Conservation (phyloP, 192 early-diverging fungal species). For the Podila epicladia region DNA sequence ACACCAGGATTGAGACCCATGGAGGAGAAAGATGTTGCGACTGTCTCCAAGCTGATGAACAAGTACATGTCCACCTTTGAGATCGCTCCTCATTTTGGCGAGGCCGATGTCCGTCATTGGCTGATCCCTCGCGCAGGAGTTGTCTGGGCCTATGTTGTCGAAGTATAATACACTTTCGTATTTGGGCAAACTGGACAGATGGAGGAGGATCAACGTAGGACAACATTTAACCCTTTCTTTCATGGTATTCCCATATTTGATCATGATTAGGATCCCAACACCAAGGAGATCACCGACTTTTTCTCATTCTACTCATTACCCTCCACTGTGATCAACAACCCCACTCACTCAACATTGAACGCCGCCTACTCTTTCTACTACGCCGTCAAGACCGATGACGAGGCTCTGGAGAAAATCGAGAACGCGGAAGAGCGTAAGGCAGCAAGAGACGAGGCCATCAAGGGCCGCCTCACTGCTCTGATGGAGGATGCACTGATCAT, state of each 20-base stretch:
- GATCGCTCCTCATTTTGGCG: slow-evolving; percentile 79
- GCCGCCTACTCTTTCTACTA: slow-evolving; percentile 99
- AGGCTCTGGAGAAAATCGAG: slow-evolving; percentile 29
- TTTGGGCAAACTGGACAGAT: no score
- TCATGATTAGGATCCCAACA: slow-evolving; percentile 56
- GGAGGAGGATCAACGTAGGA: background rate
- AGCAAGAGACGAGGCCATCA: slow-evolving; percentile 57
- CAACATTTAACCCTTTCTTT: background rate
- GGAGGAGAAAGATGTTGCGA: slow-evolving; percentile 77
- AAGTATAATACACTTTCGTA: slow-evolving; percentile 54
- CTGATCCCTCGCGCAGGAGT: slow-evolving; percentile 85
- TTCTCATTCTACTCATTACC: slow-evolving; percentile 96
- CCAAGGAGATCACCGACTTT: slow-evolving; percentile 84
- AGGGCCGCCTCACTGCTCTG: slow-evolving; percentile 65
- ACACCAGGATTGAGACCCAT: slow-evolving; percentile 83
- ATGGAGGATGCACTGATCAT: slow-evolving; percentile 85
- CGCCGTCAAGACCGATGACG: slow-evolving; percentile 58
- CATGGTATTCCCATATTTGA: background rate
- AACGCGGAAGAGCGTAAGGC: slow-evolving; percentile 48
- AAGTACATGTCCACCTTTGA: slow-evolving; percentile 74
- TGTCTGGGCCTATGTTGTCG: slow-evolving; percentile 95
- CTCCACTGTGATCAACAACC: slow-evolving; percentile 87
- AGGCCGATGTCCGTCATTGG: slow-evolving; percentile 94
- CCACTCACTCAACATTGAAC: slow-evolving; percentile 76
- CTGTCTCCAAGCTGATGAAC: slow-evolving; percentile 80